These are phyloP conservation scores for Debaryomycetaceae sp. DNA, from an alignment of 1,139 yeast genomes.

Conservation along the genomic window DNA sequence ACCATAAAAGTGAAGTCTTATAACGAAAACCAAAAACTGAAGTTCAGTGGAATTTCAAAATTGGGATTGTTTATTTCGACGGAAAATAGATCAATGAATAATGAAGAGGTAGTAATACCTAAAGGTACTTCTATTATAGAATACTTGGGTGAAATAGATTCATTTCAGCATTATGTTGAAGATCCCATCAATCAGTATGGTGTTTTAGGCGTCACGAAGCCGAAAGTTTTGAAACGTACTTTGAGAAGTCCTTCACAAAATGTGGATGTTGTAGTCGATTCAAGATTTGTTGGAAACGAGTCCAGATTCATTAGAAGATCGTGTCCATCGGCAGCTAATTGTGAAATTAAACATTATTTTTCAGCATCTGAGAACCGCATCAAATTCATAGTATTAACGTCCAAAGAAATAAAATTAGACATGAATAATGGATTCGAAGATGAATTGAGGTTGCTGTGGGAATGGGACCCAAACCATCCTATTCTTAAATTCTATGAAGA, in stretches of 20 bases:
- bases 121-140: constrained; percentile 58
- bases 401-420: constrained; percentile 44
- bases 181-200: constrained; percentile 76
- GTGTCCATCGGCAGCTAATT: constrained; percentile 65
- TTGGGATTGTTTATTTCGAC: constrained; percentile 58
- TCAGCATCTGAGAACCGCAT: constrained; percentile 44
- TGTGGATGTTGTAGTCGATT: constrained; percentile 64
- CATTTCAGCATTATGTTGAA: constrained; percentile 56
- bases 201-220: constrained; percentile 82
- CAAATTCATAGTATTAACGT: constrained; percentile 58
- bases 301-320: constrained; percentile 74
- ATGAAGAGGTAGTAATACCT: constrained; percentile 23
- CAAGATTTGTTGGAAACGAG: constrained; percentile 75
- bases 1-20: constrained; percentile 42
- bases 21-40: constrained; percentile 55
- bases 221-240: constrained; percentile 56
- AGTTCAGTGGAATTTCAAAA: constrained; percentile 71
- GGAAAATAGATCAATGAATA: constrained; percentile 13
- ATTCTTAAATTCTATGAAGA: constrained; percentile 48
- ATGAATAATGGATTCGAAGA: constrained; percentile 40
- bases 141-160: constrained; percentile 70
- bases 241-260: constrained; percentile 25
- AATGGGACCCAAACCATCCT: constrained; percentile 82
- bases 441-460: constrained; percentile 81
- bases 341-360: constrained; percentile 55